These are phyloP conservation scores for Verticillium nonalfalfae DNA, from an alignment of 2,329 filamentous ascomycete genomes.

Conservation along the genomic window DNA sequence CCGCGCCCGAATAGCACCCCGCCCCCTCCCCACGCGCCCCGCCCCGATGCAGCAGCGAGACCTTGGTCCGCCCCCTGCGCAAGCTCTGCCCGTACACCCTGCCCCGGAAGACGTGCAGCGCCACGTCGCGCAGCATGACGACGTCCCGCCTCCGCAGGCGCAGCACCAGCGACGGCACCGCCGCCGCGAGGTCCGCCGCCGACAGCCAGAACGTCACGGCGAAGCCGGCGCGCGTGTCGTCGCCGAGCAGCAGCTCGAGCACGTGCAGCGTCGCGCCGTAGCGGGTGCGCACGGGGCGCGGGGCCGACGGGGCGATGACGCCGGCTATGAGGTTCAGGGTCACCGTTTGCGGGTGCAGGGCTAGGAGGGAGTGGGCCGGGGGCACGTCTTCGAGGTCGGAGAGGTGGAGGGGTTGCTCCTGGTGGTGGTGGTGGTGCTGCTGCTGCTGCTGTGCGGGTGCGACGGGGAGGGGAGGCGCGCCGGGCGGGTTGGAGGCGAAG, in stretches of 20 bases:
- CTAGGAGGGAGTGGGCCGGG: slow-evolving; percentile 54
- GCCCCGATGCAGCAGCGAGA: slow-evolving; percentile 59
- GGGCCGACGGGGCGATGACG: slow-evolving; percentile 63
- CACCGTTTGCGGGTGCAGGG: slow-evolving; percentile 71
- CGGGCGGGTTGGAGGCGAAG: slow-evolving; percentile 25
- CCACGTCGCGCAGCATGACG: slow-evolving; percentile 73
- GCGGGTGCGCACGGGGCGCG: slow-evolving; percentile 62
- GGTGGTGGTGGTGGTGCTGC: too few species aligned
- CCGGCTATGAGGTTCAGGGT: slow-evolving; percentile 78
- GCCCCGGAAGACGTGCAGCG: slow-evolving; percentile 65
- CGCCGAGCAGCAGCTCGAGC: slow-evolving; percentile 73
- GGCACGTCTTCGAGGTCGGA: slow-evolving; percentile 67
- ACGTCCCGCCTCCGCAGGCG: slow-evolving; percentile 65
- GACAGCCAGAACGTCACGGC: slow-evolving; percentile 79
- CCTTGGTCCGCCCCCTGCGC: slow-evolving; percentile 60
- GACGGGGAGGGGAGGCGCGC: neutral
- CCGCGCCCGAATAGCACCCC: slow-evolving; percentile 50
- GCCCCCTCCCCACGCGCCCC: slow-evolving; percentile 43
- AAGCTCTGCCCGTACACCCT: slow-evolving; percentile 83
- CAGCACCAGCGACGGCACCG: neutral
- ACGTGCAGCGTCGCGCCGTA: slow-evolving; percentile 58
- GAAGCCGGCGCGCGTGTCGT: slow-evolving; percentile 79
- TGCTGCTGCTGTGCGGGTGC: slow-evolving; percentile 11
- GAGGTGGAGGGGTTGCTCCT: slow-evolving; percentile 37
- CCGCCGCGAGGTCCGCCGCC: neutral